Evolutionary conservation across 2,329 filamentous ascomycete genomes (phyloP).

Genomic region (Fusarium zealandicum): DNA sequence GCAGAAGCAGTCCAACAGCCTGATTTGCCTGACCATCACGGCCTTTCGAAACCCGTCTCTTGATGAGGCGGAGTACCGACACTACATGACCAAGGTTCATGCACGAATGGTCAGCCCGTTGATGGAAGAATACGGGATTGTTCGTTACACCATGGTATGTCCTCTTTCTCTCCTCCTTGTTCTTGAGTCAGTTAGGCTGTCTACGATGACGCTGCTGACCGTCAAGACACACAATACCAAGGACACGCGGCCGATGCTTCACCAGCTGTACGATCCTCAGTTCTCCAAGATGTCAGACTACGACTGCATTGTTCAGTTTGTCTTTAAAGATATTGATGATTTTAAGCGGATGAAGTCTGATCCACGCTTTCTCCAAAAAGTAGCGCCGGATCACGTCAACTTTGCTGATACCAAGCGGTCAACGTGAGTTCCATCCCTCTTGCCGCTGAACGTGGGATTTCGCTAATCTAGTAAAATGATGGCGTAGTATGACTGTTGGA

Average conservation of each 20-base stretch:
- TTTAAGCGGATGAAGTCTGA: slow-evolving; percentile 2
- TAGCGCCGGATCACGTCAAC: slow-evolving; percentile 10
- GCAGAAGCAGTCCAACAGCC: not conserved
- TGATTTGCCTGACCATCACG: not conserved
- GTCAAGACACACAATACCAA: not conserved
- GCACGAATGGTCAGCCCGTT: not conserved
- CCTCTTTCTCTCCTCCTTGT: not conserved
- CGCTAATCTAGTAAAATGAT: not conserved
- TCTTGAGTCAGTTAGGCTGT: not conserved
- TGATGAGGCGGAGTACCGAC: not conserved
- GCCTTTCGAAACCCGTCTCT: not conserved
- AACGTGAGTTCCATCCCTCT: not conserved
- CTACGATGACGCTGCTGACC: not conserved
- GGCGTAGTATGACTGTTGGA: slow-evolving; percentile 6
- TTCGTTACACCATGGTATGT: not conserved
- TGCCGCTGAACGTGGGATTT: too few relatives aligned
- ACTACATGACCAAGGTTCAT: not conserved
- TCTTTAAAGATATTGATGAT: slow-evolving; percentile 6
- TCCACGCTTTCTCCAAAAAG: not conserved
- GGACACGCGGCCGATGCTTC: not conserved
- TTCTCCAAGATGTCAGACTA: slow-evolving; percentile 4
- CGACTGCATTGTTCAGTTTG: slow-evolving; percentile 11
- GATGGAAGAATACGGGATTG: not conserved
- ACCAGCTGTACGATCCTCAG: slow-evolving; percentile 2
- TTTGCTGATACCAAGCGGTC: slow-evolving; percentile 11